These are phyloP conservation scores for Ormosia emarginata DNA, from an alignment of 306 rosid species.

Conservation along the genomic window DNA sequence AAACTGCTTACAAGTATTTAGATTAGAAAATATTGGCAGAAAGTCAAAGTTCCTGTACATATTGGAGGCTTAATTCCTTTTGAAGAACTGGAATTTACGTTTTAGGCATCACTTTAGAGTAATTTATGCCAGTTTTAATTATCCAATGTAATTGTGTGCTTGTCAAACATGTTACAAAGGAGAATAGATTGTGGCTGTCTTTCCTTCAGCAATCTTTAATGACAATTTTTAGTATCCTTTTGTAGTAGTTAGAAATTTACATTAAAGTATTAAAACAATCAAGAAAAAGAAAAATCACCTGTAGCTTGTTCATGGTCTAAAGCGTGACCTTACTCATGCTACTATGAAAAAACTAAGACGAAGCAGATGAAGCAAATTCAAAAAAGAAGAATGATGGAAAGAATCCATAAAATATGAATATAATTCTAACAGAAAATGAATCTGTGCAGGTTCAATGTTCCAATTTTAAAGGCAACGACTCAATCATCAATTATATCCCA, in stretches of 20 bases:
- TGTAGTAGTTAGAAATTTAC: not conserved
- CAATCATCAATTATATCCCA: slow-evolving; percentile 91
- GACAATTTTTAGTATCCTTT: not conserved
- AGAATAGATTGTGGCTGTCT: slow-evolving; percentile 10
- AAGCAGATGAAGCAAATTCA: slow-evolving; percentile 28
- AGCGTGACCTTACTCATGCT: not conserved
- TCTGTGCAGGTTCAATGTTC: slow-evolving; percentile 91
- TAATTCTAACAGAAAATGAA: slow-evolving; percentile 79
- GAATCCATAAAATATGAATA: slow-evolving; percentile 56
- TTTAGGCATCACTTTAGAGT: slow-evolving; percentile 1
- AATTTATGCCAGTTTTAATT: slow-evolving; percentile 8
- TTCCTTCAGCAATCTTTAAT: slow-evolving; percentile 13
- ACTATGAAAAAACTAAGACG: slow-evolving; percentile 2
- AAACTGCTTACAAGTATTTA: slow-evolving; percentile 8
- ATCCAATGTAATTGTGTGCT: not conserved
- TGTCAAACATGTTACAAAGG: slow-evolving; percentile 15
- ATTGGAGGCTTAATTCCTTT: slow-evolving; percentile 1
- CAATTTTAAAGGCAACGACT: slow-evolving; percentile 83
- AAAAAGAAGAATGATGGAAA: slow-evolving; percentile 35
- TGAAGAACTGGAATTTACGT: slow-evolving; percentile 1
- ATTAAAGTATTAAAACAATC: not conserved
- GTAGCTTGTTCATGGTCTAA: slow-evolving; percentile 25
- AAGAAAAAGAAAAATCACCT: slow-evolving; percentile 9
- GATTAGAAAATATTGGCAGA: not conserved
- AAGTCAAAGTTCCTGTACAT: not conserved